Evolutionary conservation across 768 basidiomycete species (phyloP).

Genomic region (Mycena galopus): DNA sequence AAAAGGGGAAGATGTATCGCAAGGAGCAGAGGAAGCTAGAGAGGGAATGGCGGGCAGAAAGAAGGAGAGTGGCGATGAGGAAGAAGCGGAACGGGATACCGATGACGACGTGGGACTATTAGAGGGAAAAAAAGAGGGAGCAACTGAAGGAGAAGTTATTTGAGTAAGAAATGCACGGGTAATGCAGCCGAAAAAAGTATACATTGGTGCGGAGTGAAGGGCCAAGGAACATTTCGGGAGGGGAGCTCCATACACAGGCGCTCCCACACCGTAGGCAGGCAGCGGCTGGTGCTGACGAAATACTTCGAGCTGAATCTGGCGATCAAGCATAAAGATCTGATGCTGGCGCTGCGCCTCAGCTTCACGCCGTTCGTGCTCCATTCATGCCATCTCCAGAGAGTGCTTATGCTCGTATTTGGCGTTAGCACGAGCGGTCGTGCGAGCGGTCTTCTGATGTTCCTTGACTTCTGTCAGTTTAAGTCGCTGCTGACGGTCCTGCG

Average conservation of each 20-base stretch:
- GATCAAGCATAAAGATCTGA: slow-evolving; percentile 13
- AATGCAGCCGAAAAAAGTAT: background rate
- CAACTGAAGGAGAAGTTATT: background rate
- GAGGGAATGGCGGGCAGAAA: background rate
- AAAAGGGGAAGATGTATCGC: background rate
- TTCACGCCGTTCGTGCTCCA: slow-evolving; percentile 26
- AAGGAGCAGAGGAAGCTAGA: slow-evolving; percentile 1
- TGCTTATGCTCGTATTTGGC: slow-evolving; percentile 2
- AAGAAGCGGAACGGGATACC: background rate
- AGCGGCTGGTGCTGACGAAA: background rate
- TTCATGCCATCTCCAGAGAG: slow-evolving; percentile 17
- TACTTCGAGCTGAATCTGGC: slow-evolving; percentile 23
- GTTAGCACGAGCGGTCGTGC: background rate
- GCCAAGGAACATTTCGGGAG: background rate
- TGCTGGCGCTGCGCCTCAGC: slow-evolving; percentile 24
- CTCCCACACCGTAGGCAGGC: background rate
- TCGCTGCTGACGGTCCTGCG: background rate
- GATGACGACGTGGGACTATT: background rate
- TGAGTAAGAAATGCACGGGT: background rate
- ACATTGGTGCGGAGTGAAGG: background rate
- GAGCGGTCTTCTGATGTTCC: background rate
- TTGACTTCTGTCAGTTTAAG: background rate
- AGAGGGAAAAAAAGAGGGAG: background rate
- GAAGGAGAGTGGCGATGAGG: background rate
- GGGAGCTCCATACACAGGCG: background rate